Base-by-base conservation (phyloP, 1,284 basidiomycete species). In the Heterobasidion irregulare region DNA sequence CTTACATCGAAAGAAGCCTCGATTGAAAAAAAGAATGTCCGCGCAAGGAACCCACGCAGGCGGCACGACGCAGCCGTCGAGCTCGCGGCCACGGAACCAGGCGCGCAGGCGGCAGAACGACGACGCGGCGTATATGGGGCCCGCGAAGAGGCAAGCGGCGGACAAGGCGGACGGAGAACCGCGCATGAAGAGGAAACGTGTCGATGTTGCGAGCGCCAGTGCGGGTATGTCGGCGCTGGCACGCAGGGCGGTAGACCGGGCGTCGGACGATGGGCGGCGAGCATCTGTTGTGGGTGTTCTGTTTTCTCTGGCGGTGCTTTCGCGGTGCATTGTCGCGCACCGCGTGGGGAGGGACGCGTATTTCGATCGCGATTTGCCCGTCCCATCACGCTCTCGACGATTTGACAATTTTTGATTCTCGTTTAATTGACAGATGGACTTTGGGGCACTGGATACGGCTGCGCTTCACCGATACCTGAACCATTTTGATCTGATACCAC, bases 381-480 rank as follows among this genome's bases (percentile, higher is more conserved):
- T 47, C 46, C 18, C 46, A 16, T 32, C 16, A 33, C n/a, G 34
- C 49, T 32, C 15, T 50, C 19, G 5, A 33, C n/a, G 10, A 19
- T 12, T 7, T n/a, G 33, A n/a, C 32, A 41, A 9, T 8, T n/a
- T 4, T 7, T 26, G 26, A 26, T 26, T 26, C 26, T 26, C 26
- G 26, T 26, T 26, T 4, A 26, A 41, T n/a, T 46, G 32, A 61
- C 67, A 90, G 88, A 77, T 90, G 61, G 84, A 90, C 65, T 89
- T 90, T 65, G 71, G 74, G 47, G 78, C 79, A 59, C 72, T 90
- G 68, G 78, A 86, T 18, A 71, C 72, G 19, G 67, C 76, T 35
- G 76, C 78, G 13, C 70, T 90, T 32, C 78, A 87, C 65, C 78
- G 80, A 55, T 91, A 91, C 66, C 77, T 91, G 55, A 74, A 75